Evolutionary conservation across 495 filamentous ascomycete genomes (phyloP).

Genomic region (Lichenothelia convexa): DNA sequence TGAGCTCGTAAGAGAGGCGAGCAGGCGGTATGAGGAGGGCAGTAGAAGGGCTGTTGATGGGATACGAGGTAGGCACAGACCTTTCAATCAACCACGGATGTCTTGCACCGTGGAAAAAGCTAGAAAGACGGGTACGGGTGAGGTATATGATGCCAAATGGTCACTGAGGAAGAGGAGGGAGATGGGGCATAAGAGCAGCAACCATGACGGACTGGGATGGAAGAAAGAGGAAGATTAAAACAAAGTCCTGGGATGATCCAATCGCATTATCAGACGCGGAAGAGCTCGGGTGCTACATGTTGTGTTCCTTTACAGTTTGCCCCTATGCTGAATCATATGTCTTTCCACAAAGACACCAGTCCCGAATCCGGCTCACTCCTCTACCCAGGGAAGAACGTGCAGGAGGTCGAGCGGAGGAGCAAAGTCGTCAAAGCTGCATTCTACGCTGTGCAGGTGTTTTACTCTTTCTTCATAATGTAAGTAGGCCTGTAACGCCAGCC

Average conservation of each 20-base stretch:
- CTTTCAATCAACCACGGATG: neutral
- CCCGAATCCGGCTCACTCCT: constrained; percentile 56
- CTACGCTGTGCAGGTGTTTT: constrained; percentile 91
- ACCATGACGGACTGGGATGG: too few relatives aligned
- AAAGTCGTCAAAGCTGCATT: constrained; percentile 61
- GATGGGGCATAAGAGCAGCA: too few relatives aligned
- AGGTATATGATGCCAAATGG: neutral
- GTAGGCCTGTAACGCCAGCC: constrained; percentile 19
- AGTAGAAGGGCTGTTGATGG: neutral
- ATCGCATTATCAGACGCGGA: too few relatives aligned
- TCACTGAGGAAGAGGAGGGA: neutral
- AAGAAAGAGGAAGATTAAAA: too few relatives aligned
- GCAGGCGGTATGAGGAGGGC: constrained; percentile 50
- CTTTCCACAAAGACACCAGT: neutral
- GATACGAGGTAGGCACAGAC: neutral
- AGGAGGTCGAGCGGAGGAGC: constrained; percentile 31
- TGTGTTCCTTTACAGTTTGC: neutral
- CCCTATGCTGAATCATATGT: constrained; percentile 6
- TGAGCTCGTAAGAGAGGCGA: constrained; percentile 62
- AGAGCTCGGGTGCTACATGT: too few relatives aligned
- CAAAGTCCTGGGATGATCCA: too few relatives aligned
- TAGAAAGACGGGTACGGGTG: neutral
- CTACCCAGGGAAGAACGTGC: constrained; percentile 39
- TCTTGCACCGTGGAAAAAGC: neutral
- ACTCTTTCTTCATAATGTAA: constrained; percentile 99